Conservation (phyloP, 1,139 yeast species). For the Meyerozyma elateridarum region DNA sequence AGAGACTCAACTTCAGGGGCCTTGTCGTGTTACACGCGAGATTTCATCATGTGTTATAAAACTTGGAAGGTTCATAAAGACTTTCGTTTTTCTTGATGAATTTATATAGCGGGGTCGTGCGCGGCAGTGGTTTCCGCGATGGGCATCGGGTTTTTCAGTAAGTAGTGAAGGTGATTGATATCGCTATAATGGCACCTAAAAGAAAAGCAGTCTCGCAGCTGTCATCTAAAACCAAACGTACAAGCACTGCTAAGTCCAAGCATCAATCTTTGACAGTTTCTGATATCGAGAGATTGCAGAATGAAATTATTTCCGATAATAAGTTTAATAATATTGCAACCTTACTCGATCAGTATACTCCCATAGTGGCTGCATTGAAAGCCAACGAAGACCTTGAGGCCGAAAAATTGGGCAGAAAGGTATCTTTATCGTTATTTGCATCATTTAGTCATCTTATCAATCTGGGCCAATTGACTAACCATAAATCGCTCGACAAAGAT, state of each 20-base stretch:
- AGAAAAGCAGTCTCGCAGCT: no score
- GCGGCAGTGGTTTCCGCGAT: constrained; percentile 3
- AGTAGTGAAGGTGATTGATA: not conserved
- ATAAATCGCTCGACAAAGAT: constrained; percentile 40
- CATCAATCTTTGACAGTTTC: constrained; percentile 5
- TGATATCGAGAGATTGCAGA: constrained; percentile 6
- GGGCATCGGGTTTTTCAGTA: constrained; percentile 4
- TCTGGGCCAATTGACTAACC: constrained; percentile 39
- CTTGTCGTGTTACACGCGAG: constrained; percentile 49
- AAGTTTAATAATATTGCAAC: constrained; percentile 50
- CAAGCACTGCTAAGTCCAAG: constrained; percentile 8
- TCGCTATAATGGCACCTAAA: constrained; percentile 16
- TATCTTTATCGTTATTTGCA: constrained; percentile 50
- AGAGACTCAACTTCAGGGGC: constrained; percentile 46
- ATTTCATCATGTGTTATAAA: constrained; percentile 58
- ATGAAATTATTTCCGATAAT: constrained; percentile 14
- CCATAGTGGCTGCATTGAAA: constrained; percentile 18
- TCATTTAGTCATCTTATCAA: constrained; percentile 54
- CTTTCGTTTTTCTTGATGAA: no score
- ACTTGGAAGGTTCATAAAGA: constrained; percentile 56
- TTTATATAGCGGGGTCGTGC: constrained; percentile 11
- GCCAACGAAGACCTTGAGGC: constrained; percentile 19
- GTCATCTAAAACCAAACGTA: constrained; percentile 1
- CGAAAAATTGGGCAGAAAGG: constrained; percentile 39
- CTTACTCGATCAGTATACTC: constrained; percentile 36